Evolutionary conservation across 164 flowering plant genomes (phyloP).

Genomic region (Platanus orientalis): DNA sequence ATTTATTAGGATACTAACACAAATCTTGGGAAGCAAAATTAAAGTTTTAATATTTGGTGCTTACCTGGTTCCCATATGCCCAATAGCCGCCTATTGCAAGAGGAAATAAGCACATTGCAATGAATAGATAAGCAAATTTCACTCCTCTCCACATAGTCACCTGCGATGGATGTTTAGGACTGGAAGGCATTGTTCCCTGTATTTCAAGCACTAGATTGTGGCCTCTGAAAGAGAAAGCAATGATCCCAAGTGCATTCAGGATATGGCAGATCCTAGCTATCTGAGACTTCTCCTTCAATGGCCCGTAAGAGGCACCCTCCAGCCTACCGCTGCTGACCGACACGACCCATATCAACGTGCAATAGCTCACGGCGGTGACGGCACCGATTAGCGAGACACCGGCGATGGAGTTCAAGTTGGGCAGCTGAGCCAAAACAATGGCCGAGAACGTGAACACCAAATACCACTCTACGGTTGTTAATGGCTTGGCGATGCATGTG

Average conservation of each 20-base stretch:
- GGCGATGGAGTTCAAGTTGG: slow-evolving; percentile 70
- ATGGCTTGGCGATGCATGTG: slow-evolving; percentile 23
- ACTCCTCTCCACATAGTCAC: slow-evolving; percentile 84
- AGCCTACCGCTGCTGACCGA: slow-evolving; percentile 36
- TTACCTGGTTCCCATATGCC: slow-evolving; percentile 73
- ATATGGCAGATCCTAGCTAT: slow-evolving; percentile 27
- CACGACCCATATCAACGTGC: slow-evolving; percentile 50
- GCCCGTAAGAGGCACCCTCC: slow-evolving; percentile 27
- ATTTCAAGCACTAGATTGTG: slow-evolving; percentile 80
- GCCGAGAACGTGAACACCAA: slow-evolving; percentile 53
- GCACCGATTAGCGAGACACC: slow-evolving; percentile 60
- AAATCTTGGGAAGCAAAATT: too few species aligned
- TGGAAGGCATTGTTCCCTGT: slow-evolving; percentile 83
- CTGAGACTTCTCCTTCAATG: slow-evolving; percentile 14
- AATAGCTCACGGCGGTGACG: slow-evolving; percentile 50
- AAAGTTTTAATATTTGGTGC: too few species aligned
- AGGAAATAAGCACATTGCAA: slow-evolving; percentile 68
- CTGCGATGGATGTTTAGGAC: slow-evolving; percentile 47
- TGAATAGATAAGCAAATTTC: slow-evolving; percentile 41
- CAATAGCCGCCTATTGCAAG: slow-evolving; percentile 73
- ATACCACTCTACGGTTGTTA: slow-evolving; percentile 67
- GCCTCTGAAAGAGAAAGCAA: slow-evolving; percentile 81
- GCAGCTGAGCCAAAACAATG: slow-evolving; percentile 49
- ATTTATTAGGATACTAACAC: too few species aligned
- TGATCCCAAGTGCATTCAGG: slow-evolving; percentile 60